phyloP scores from a whole-genome alignment of 108 stramenopile genomes.

The Nannochloropsis granulata region DNA sequence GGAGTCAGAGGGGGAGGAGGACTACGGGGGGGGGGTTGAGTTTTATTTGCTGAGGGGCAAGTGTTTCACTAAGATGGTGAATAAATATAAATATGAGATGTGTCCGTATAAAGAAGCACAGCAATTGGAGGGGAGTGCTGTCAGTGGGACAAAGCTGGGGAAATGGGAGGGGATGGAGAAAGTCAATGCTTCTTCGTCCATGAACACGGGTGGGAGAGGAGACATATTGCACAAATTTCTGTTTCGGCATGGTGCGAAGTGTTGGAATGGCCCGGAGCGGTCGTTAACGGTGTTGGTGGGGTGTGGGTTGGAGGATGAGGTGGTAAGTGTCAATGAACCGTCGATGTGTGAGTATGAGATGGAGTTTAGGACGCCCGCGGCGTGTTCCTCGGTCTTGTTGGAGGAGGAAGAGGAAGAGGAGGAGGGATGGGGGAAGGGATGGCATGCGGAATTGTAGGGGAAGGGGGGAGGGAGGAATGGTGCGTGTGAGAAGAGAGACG shows the following conservation, averaged over 20 bases:
- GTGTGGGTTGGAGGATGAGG: conserved; percentile 23
- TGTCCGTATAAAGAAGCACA: conserved; percentile 28
- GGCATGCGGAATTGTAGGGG: background rate
- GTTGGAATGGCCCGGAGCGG: conserved; percentile 38
- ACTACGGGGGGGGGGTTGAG: conserved; percentile 20
- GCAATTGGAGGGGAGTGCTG: conserved; percentile 22
- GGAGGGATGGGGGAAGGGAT: background rate
- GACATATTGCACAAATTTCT: background rate
- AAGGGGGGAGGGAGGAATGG: too few species aligned
- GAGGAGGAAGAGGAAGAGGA: background rate
- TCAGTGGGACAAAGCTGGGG: background rate
- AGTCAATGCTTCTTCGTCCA: background rate
- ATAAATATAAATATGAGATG: conserved; percentile 27
- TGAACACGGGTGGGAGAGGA: background rate
- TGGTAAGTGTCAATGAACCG: conserved; percentile 35
- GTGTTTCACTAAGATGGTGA: conserved; percentile 14
- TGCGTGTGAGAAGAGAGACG: too few species aligned
- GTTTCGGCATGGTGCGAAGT: conserved; percentile 20
- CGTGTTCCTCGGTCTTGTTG: conserved; percentile 7
- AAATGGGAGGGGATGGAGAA: background rate
- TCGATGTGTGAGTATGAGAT: conserved; percentile 36
- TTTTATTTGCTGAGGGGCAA: conserved; percentile 16
- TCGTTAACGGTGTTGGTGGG: conserved; percentile 20
- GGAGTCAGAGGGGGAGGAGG: background rate
- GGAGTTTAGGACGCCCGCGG: conserved; percentile 32